Base-by-base conservation (phyloP, 2,329 filamentous ascomycete genomes). In the Alternaria sp. region DNA sequence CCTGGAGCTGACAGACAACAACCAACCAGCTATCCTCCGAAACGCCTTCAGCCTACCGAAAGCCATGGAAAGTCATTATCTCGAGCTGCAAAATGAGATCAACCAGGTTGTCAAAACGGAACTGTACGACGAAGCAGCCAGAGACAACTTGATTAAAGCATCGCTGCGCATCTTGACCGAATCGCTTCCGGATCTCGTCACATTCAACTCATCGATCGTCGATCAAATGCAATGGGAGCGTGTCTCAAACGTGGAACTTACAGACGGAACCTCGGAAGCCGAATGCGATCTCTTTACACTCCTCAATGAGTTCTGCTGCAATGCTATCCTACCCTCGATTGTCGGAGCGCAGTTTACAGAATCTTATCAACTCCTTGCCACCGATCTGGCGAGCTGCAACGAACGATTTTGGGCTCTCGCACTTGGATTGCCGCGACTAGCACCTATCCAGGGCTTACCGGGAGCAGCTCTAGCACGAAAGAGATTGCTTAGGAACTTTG, bases 141-240 rank as follows among this genome's bases (percentile, higher is more conserved):
- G 87, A 21, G 78, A 81, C 4, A 78, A 81, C 11, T 55, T 79
- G 17, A 59, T 50, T 73, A 83, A 62, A 74, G 54, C 65, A 8
- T 73, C 75, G 5, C 55, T 77, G 5, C 62, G 61, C 8, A 67
- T 70, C 80, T 7, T 81, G 78, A 49, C 75, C 66, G 43, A 79
- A 77, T 59, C 76, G 84, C 80, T 86, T 11, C 84, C 86, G 5
- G 85, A 87, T 57, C 75, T 91, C 32, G 83, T 90, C 43, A 88
- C 87, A 1, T 89, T 89, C 68, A 84, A 83, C 40, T 80, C 83
- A 8, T 89, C 87, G 17, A 79, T 84, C 3, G 86, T 91, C 23
- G 89, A 91, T 70, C 87, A 90, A 63, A 83, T 84, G 68, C 81
- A 81, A 3, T 91, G 89, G 89, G 89, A 91, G 72, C 84, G 87